phyloP scores from a whole-genome alignment of 2,329 filamentous ascomycete species.

The Alternaria tenuissima region DNA sequence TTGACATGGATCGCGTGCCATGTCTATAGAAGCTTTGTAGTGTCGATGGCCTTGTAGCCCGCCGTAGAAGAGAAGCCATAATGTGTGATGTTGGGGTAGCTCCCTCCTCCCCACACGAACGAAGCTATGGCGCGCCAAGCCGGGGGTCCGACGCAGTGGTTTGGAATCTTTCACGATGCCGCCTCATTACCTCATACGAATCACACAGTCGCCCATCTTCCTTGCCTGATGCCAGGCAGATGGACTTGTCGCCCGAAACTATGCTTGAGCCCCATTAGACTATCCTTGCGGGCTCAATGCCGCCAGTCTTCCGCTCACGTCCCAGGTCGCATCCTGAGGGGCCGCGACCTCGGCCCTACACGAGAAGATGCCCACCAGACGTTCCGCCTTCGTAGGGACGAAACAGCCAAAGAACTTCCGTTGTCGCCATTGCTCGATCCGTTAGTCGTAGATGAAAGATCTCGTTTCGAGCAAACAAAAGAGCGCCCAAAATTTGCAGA shows the following conservation, averaged over 20 bases:
- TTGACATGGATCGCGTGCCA: conserved; percentile 36
- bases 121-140: conserved; percentile 27
- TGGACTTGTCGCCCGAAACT: conserved; percentile 24
- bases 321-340: conserved; percentile 19
- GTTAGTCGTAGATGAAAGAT: conserved; percentile 45
- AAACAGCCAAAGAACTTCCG: conserved; percentile 50
- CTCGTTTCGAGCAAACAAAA: conserved; percentile 52
- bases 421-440: conserved; percentile 60
- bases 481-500: conserved; percentile 52
- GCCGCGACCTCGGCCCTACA: conserved; percentile 40
- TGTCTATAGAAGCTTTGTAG: conserved; percentile 18
- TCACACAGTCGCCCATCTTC: conserved; percentile 3
- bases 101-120: conserved; percentile 9
- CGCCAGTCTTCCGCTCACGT: conserved; percentile 23
- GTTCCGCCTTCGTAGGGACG: conserved; percentile 46
- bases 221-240: conserved; percentile 42
- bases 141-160: conserved; percentile 26
- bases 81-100: conserved; percentile 23
- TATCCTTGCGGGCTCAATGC: conserved; percentile 11
- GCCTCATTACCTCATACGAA: background rate
- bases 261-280: conserved; percentile 29
- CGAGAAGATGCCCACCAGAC: conserved; percentile 43
- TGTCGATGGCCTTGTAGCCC: conserved; percentile 28
- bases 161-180: conserved; percentile 10
- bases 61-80: conserved; percentile 46